Conservation (phyloP, 192 early-diverging fungal species). For the Coemansia sp. region DNA sequence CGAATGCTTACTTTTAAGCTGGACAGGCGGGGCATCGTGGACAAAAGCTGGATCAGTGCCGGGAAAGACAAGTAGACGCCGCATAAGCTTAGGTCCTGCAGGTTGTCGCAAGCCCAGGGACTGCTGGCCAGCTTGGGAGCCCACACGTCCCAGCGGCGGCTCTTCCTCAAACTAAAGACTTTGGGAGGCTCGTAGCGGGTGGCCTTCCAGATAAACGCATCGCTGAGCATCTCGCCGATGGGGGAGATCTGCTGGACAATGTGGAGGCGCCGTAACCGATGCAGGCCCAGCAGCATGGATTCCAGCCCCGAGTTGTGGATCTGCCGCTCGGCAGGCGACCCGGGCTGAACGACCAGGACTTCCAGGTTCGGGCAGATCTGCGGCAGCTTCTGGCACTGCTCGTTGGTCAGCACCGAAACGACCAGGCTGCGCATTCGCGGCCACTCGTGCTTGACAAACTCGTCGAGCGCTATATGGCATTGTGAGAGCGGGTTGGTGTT, state of each 20-base stretch:
- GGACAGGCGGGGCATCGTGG: slow-evolving; percentile 38
- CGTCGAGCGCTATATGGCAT: slow-evolving; percentile 40
- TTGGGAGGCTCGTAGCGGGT: slow-evolving; percentile 47
- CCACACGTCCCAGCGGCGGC: slow-evolving; percentile 50
- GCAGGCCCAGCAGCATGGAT: slow-evolving; percentile 38
- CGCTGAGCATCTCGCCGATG: slow-evolving; percentile 53
- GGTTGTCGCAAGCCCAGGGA: slow-evolving; percentile 34
- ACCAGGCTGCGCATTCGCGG: slow-evolving; percentile 48
- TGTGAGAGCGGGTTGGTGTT: slow-evolving; percentile 43
- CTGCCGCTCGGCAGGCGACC: slow-evolving; percentile 50
- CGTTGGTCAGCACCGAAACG: slow-evolving; percentile 47
- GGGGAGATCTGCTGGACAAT: slow-evolving; percentile 54
- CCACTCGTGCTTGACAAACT: slow-evolving; percentile 47
- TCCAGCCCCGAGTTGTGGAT: slow-evolving; percentile 52
- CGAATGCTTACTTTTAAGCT: slow-evolving; percentile 47
- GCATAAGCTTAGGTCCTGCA: slow-evolving; percentile 45
- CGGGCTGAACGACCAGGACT: slow-evolving; percentile 52
- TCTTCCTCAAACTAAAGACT: slow-evolving; percentile 46
- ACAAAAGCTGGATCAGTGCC: slow-evolving; percentile 48
- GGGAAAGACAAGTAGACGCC: slow-evolving; percentile 52
- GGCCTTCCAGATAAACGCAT: slow-evolving; percentile 49
- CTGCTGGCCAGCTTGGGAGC: slow-evolving; percentile 54
- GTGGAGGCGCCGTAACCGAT: slow-evolving; percentile 35
- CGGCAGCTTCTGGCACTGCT: slow-evolving; percentile 37
- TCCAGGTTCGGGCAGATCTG: slow-evolving; percentile 37